Evolutionary conservation across 2,329 filamentous ascomycete genomes (phyloP), one percentile per base, ranked within the genome.

Genomic region (Neoscytalidium dimidiatum): DNA sequence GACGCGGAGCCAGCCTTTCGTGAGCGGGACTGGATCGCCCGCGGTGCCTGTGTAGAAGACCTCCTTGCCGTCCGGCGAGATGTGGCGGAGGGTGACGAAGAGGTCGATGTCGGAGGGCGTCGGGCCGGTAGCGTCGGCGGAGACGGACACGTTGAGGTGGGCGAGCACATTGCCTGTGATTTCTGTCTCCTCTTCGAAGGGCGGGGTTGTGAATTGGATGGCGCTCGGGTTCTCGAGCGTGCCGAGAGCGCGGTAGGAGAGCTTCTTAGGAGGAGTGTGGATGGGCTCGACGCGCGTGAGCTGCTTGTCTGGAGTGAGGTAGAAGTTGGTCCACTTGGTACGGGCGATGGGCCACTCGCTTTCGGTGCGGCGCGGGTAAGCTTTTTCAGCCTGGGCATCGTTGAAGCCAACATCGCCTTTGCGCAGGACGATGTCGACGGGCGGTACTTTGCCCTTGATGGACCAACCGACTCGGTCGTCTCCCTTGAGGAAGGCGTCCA

Each of bases 401-500:
- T 92, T 89, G 80, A 86, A 87, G 0, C 88, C 89, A 0, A 89
- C 84, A 49, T 91, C 83, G 2, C 89, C 89, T 71, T 89, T 89
- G 13, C 89, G 82, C 1, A 92, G 77, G 0, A 86, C 82, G 0
- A 91, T 70, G 46, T 82, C 84, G 1, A 92, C 87, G 0, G 86
- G 82, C 0, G 89, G 81, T 0, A 88, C 77, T 63, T 86, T 86
- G 28, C 88, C 86, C 11, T 81, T 79, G 9, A 78, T 70, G 0
- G 81, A 82, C 87, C 88, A 90, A n/a, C 87, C 87, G 0, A 79
- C 80, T 0, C 80, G 78, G 69, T 92, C 90, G 0, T 91, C 82
- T 1, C 82, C 86, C 69, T 91, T 91, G 38, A 92, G 81, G 71
- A 92, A 92, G 0, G 89, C 89, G 66, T 91, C 87, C 0, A 92